Evolutionary conservation across 352 stramenopile genomes (phyloP).

Genomic region (Phytopythium montanum): DNA sequence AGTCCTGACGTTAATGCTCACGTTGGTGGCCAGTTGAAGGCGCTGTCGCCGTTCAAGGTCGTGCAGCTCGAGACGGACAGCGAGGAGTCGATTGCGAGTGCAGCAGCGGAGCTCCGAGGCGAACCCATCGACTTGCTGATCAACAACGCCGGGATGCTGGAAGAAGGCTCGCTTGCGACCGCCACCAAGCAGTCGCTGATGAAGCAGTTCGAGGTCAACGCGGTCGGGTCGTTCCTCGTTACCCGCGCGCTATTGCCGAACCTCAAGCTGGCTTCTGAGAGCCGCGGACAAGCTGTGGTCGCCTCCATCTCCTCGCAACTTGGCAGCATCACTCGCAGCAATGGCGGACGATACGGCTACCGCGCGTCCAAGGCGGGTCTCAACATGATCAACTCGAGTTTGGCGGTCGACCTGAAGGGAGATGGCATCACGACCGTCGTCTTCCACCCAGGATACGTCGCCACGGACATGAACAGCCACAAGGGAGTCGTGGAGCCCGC

Average conservation of each 20-base stretch:
- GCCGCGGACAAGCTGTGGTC: conserved; percentile 31
- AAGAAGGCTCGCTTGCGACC: conserved; percentile 16
- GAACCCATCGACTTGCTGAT: conserved; percentile 51
- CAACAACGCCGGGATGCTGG: conserved; percentile 51
- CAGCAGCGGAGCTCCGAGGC: conserved; percentile 28
- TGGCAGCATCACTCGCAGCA: conserved; percentile 41
- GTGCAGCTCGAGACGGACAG: conserved; percentile 42
- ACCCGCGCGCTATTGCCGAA: conserved; percentile 40
- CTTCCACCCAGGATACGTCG: conserved; percentile 43
- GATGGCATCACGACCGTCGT: conserved; percentile 31
- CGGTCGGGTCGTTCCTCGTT: conserved; percentile 45
- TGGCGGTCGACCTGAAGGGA: conserved; percentile 31
- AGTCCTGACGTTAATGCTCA: neutral
- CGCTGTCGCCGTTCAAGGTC: conserved; percentile 28
- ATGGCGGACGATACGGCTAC: conserved; percentile 50
- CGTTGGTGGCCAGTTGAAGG: conserved; percentile 11
- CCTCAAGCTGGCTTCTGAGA: conserved; percentile 27
- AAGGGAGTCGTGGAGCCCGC: conserved; percentile 12
- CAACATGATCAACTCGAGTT: conserved; percentile 51
- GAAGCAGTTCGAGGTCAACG: conserved; percentile 55
- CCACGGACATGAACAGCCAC: conserved; percentile 29
- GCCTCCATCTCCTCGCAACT: conserved; percentile 40
- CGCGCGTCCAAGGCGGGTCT: conserved; percentile 57
- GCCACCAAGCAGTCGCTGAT: conserved; percentile 39
- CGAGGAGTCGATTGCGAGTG: conserved; percentile 19